These are phyloP conservation scores for Bipolaris sorokiniana DNA, from an alignment of 2,329 filamentous ascomycete genomes.

Conservation along the genomic window DNA sequence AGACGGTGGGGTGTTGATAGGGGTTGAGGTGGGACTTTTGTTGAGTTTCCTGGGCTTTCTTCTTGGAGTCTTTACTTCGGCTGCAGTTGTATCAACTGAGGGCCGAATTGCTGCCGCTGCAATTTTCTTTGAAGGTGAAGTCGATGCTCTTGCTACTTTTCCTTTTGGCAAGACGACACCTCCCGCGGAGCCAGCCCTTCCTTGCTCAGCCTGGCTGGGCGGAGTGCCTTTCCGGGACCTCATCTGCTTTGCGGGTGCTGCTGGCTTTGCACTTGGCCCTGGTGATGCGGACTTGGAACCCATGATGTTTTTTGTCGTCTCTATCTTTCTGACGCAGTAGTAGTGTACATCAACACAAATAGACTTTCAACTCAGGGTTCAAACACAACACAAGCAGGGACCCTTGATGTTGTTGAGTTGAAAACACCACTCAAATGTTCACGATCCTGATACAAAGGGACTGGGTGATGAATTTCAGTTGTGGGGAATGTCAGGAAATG, in stretches of 20 bases:
- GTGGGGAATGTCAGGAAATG: background rate
- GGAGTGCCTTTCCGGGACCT: conserved; percentile 31
- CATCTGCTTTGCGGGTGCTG: conserved; percentile 25
- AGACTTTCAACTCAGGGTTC: background rate
- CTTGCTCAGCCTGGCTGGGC: conserved; percentile 9
- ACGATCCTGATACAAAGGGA: background rate
- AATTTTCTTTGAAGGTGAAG: conserved; percentile 5
- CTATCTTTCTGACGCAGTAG: background rate
- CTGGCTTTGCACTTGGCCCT: conserved; percentile 28
- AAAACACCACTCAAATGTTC: background rate
- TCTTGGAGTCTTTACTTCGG: conserved; percentile 4
- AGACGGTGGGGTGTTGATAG: conserved; percentile 6
- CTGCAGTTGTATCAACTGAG: conserved; percentile 9
- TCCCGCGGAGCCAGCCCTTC: conserved; percentile 39
- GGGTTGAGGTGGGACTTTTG: conserved; percentile 31
- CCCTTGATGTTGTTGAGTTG: background rate
- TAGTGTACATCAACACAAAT: background rate
- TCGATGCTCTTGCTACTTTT: conserved; percentile 14
- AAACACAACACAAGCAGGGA: background rate
- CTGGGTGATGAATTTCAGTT: background rate
- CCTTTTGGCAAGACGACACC: conserved; percentile 31
- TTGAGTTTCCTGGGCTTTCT: conserved; percentile 44
- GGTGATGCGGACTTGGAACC: conserved; percentile 36
- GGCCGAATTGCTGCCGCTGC: conserved; percentile 12
- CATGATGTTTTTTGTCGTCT: conserved; percentile 22